Base-by-base conservation (phyloP, 2,329 filamentous ascomycete genomes). In the Phialophora tarda region DNA sequence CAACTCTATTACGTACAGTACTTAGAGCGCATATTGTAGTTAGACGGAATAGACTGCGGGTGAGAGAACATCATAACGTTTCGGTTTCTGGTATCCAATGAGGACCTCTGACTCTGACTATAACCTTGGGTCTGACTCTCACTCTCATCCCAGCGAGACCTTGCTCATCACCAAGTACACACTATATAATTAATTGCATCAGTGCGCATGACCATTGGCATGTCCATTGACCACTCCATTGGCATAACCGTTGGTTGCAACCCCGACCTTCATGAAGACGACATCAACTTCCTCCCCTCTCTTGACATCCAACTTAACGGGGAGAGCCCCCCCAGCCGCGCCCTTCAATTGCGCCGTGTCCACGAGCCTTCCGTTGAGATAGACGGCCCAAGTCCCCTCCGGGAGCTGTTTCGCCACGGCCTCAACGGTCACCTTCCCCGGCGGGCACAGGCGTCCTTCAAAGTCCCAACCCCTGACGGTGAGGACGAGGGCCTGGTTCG, bases 401-500 rank as follows among this genome's bases (percentile, higher is more conserved):
- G 10, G 4, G 5, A 66, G 54, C 38, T 57, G 48, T 24, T 57
- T 59, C 7, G 61, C 64, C 3, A 61, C 41, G 4, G 65, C 55
- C 21, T 38, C 59, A 34, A 66, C 30, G 26, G 14, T 51, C n/a
- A 69, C 61, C 7, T 23, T 34, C 34, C 64, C 56, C 32, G 10
- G 12, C 24, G 54, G 48, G 23, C 64, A 63, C n/a, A 28, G 38
- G 23, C 47, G 54, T 8, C 50, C 65, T 3, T 55, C 50, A 26
- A 60, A 64, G 23, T 67, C 65, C 68, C 68, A 70, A 7, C 62
- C 56, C 34, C 57, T 63, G 32, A 70, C 32, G 2, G 65, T 70
- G 26, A 70, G 30, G 50, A 70, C 24, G 41, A 68, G 28, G 10
- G 65, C 68, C 5, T 41, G 38, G 7, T 34, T 30, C 1, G 64